Evolutionary conservation across 139 green algal genomes (phyloP).

Genomic region (Spirogloea muscicola): DNA sequence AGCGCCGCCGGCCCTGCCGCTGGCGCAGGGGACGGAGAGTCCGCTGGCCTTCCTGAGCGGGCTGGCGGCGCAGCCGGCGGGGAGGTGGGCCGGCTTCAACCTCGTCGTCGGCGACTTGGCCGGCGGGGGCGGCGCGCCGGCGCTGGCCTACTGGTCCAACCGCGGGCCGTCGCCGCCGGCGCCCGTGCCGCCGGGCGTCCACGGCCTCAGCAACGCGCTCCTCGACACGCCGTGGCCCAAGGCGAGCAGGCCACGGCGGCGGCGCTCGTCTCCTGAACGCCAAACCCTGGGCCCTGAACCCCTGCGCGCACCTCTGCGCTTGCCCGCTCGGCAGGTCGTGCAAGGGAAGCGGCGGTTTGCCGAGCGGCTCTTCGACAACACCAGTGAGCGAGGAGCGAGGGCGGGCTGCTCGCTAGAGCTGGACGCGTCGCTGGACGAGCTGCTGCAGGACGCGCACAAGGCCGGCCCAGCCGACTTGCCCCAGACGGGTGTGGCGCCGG

Average conservation of each 20-base stretch:
- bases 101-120: slow-evolving; percentile 39
- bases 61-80: too few species aligned
- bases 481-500: neutral
- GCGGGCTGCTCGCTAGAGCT: too few species aligned
- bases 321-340: slow-evolving; percentile 7
- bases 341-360: slow-evolving; percentile 8
- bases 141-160: neutral
- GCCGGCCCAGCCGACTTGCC: neutral
- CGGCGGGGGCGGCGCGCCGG: neutral
- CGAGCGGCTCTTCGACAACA: neutral
- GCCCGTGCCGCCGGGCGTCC: neutral
- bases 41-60: slow-evolving; percentile 23
- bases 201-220: slow-evolving; percentile 41
- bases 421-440: slow-evolving; percentile 12
- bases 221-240: slow-evolving; percentile 47
- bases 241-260: too few species aligned
- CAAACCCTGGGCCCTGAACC: too few species aligned
- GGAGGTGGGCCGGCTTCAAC: slow-evolving; percentile 41
- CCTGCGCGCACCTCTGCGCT: too few species aligned
- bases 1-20: neutral
- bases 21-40: slow-evolving; percentile 6
- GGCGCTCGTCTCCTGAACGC: too few species aligned
- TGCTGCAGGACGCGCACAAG: slow-evolving; percentile 12
- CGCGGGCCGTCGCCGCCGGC: neutral
- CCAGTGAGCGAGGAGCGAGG: neutral